Conservation (phyloP, 2,329 filamentous ascomycete species). For the Botryotinia convoluta region DNA sequence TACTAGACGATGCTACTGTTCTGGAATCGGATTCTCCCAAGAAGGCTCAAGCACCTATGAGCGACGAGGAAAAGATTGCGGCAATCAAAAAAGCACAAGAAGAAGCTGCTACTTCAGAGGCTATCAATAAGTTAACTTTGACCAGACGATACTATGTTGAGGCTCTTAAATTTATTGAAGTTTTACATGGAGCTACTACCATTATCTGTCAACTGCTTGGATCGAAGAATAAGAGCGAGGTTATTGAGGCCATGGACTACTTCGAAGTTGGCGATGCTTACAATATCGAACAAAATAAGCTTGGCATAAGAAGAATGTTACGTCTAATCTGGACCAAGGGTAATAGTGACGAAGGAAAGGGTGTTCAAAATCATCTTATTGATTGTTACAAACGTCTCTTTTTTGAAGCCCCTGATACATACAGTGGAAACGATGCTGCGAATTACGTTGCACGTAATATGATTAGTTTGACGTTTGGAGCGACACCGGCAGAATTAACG, state of each 20-base stretch:
- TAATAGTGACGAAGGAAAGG: conserved; percentile 98
- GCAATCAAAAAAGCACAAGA: conserved; percentile 77
- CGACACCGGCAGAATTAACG: conserved; percentile 90
- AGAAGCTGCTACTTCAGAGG: conserved; percentile 84
- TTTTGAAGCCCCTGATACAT: conserved; percentile 89
- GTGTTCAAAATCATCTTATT: conserved; percentile 92
- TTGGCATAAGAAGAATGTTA: conserved; percentile 92
- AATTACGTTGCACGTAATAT: conserved; percentile 97
- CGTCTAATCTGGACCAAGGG: conserved; percentile 99
- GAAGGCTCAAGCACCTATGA: conserved; percentile 59
- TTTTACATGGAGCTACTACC: conserved; percentile 77
- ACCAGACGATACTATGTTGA: conserved; percentile 92
- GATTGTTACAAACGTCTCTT: conserved; percentile 96
- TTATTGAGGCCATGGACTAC: conserved; percentile 98
- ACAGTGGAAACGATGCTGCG: conserved; percentile 83
- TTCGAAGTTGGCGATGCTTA: conserved; percentile 95
- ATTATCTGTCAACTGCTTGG: conserved; percentile 84
- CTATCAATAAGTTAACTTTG: conserved; percentile 81
- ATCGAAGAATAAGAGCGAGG: conserved; percentile 95
- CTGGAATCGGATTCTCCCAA: conserved; percentile 63
- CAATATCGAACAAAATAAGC: conserved; percentile 88
- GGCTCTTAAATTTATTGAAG: conserved; percentile 88
- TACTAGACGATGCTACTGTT: conserved; percentile 88
- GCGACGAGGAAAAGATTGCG: conserved; percentile 72
- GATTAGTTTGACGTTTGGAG: conserved; percentile 97